Base-by-base conservation (phyloP, 108 stramenopile species). In the Thalassiosira profunda region DNA sequence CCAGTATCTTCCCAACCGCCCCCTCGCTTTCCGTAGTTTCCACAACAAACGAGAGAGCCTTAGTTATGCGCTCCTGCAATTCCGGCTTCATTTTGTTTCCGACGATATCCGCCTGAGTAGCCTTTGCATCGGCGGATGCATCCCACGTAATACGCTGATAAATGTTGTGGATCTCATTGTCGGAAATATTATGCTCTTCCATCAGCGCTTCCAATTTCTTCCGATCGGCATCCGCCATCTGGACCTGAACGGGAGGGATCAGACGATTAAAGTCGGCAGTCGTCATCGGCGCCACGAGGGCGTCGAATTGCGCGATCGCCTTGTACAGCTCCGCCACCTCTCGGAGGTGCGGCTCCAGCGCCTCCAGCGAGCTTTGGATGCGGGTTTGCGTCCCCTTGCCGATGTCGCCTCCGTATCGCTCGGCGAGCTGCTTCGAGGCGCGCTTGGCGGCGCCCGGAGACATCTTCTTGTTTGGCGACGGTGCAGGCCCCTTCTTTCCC, bases 101-200 rank as follows among this genome's bases (percentile, higher is more conserved):
- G 31, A 59, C 65, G 15, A 83, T 86, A 44, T 84, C 74, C 7
- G 83, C 75, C 5, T 70, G 53, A 3, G 76, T 83, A 18, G 82
- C 84, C 49, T 90, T 90, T 30, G 89, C 89, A 80, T 87, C 86
- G 11, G 89, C 89, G 24, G 72, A 74, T n/a, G 89, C 89, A 81
- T 90, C 85, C 89, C 89, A 90, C 2, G 89, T 90, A 17, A 72
- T 59, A 30, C 53, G 59, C 80, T 90, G 89, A 38, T 81, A 81
- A 4, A 81, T 15, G 49, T 87, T 87, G 51, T 87, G 89, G 2
- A 90, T 41, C 58, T 90, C 83, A 6, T 58, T 62, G 24, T 70
- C 78, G 1, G 68, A 46, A n/a, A 75, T 17, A 17, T 53, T 38
- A 42, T 86, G 67, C 28, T 81, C 74, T 17, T 58, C 33, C 46